These are phyloP conservation scores for Nyctanthes arbortristis DNA, from an alignment of 257 asterid genomes.

Conservation along the genomic window DNA sequence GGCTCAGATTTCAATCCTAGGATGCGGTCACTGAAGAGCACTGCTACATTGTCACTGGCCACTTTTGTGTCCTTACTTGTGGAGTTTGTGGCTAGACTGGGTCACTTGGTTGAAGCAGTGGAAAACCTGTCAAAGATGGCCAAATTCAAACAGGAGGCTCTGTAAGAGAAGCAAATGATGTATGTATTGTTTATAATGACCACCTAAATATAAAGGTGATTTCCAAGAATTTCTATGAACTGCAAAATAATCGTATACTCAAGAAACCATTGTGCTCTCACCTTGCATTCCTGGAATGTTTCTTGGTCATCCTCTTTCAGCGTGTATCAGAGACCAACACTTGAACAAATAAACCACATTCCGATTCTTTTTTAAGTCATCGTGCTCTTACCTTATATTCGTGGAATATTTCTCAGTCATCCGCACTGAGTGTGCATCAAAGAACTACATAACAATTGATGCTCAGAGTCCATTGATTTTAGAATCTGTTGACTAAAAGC, in stretches of 20 bases:
- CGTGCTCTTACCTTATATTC: too few relatives aligned
- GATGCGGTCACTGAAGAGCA: conserved; percentile 55
- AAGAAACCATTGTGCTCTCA: too few relatives aligned
- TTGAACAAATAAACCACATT: neutral
- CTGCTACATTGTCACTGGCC: conserved; percentile 56
- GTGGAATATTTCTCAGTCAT: too few relatives aligned
- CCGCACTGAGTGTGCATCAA: too few relatives aligned
- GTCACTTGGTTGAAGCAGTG: conserved; percentile 70
- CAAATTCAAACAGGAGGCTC: conserved; percentile 42
- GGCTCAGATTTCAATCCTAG: conserved; percentile 33
- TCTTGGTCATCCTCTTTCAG: too few relatives aligned
- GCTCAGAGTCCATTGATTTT: too few relatives aligned
- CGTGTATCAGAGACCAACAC: neutral
- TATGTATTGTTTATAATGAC: neutral
- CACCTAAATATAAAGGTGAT: neutral
- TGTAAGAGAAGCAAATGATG: conserved; percentile 9
- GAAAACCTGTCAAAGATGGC: conserved; percentile 63
- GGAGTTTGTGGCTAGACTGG: conserved; percentile 68
- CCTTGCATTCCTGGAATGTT: too few relatives aligned
- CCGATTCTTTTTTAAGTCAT: neutral
- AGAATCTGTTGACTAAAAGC: neutral
- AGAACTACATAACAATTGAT: too few relatives aligned
- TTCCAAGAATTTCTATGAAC: too few relatives aligned
- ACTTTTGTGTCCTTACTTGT: conserved; percentile 59
- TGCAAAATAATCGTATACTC: too few relatives aligned